Percentiles rank a stretch among this genome's conserved stretches.
Evolutionary conservation across 1,284 basidiomycete species (phyloP).

Genomic region (Fomitopsis betulina): DNA sequence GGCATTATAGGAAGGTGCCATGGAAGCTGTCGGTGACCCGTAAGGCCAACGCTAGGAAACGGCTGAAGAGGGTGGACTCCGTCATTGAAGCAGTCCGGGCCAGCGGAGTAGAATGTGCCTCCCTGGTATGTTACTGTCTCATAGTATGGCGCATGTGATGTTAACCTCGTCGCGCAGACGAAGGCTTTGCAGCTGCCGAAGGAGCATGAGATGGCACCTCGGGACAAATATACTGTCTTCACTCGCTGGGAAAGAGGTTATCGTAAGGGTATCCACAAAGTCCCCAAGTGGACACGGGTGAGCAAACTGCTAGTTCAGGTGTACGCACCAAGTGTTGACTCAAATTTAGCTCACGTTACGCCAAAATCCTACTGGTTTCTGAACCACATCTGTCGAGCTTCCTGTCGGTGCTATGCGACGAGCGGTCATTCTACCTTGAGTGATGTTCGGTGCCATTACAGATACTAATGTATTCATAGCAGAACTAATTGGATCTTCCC

Average conservation of each 20-base stretch:
- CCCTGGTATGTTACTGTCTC: conserved; percentile 55
- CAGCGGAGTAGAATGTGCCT: conserved; percentile 74
- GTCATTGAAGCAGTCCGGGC: conserved; percentile 86
- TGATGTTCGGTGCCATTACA: not conserved
- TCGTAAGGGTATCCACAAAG: conserved; percentile 94
- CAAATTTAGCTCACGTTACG: conserved; percentile 67
- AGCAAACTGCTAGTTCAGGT: conserved; percentile 20
- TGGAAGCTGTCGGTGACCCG: conserved; percentile 90
- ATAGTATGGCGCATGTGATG: not conserved
- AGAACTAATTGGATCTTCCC: conserved; percentile 75
- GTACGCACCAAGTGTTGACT: not conserved
- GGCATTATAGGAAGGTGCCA: conserved; percentile 77
- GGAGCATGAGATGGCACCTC: conserved; percentile 82
- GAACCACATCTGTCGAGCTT: conserved; percentile 13
- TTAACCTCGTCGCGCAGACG: conserved; percentile 34
- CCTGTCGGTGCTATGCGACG: conserved; percentile 13
- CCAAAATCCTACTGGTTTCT: conserved; percentile 89
- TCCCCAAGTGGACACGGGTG: conserved; percentile 92
- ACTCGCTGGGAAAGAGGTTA: conserved; percentile 69
- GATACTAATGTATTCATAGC: conserved; percentile 8
- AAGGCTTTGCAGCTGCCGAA: conserved; percentile 78
- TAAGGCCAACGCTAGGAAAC: conserved; percentile 85
- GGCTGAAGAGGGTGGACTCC: conserved; percentile 89
- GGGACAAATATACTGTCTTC: conserved; percentile 96
- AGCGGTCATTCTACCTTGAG: not conserved